Conservation (phyloP, 768 basidiomycete species). For the Trametes coccinea region DNA sequence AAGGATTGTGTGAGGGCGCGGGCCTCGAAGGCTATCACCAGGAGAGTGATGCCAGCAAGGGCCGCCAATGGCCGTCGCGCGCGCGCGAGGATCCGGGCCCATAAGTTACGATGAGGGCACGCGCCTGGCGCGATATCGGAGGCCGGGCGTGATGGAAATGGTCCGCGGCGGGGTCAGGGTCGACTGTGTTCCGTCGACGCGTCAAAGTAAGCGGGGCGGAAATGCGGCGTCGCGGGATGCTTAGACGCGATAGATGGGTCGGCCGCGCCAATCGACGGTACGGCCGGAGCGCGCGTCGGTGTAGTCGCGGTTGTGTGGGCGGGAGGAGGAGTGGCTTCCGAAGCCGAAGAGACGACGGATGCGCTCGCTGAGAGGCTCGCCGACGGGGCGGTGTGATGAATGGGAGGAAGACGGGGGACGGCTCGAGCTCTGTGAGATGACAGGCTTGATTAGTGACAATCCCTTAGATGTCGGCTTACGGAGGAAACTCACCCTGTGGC, state of each 20-base stretch:
- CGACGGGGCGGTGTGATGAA: conserved; percentile 15
- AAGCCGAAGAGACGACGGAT: conserved; percentile 41
- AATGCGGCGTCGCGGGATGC: conserved; percentile 2
- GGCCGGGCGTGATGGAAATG: too few species aligned
- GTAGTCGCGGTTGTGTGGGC: conserved; percentile 22
- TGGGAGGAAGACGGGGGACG: conserved; percentile 7
- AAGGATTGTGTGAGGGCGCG: not conserved
- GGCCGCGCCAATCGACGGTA: conserved; percentile 54
- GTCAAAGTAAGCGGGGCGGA: not conserved
- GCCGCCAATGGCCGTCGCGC: not conserved
- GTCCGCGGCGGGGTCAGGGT: too few species aligned
- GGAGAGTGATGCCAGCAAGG: not conserved
- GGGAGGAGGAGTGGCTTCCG: conserved; percentile 18
- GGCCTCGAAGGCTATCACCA: not conserved
- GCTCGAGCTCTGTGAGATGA: conserved; percentile 12
- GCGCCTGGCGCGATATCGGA: conserved; percentile 11
- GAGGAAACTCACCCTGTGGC: conserved; percentile 17
- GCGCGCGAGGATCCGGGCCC: not conserved
- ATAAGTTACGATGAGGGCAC: not conserved
- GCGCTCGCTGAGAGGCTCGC: conserved; percentile 37
- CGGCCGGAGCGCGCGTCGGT: conserved; percentile 30
- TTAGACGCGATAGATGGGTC: conserved; percentile 47
- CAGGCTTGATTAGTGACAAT: not conserved
- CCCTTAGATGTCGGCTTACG: not conserved
- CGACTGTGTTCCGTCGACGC: too few species aligned